Percentiles rank a stretch among this genome's conserved stretches.
phyloP scores from a whole-genome alignment of 495 filamentous ascomycete genomes.

The Penicillium macrosclerotiorum region DNA sequence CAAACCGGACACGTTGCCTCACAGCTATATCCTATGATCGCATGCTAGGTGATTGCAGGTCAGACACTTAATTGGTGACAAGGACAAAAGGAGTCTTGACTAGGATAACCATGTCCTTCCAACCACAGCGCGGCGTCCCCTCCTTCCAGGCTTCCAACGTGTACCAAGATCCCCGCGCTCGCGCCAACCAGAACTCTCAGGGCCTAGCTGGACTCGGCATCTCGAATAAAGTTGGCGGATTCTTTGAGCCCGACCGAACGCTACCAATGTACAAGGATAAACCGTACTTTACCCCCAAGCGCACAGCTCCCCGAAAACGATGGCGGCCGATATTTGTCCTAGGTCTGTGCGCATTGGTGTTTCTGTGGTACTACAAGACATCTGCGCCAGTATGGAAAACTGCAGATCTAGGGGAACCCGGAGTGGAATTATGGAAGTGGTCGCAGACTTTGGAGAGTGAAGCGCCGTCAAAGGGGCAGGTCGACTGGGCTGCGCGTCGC shows the following conservation, averaged over 20 bases:
- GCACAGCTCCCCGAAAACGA: constrained; percentile 36
- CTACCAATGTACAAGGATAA: constrained; percentile 99
- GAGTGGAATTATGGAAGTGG: constrained; percentile 44
- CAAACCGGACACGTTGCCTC: background rate
- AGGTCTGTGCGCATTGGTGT: constrained; percentile 39
- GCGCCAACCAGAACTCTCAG: constrained; percentile 46
- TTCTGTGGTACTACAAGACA: constrained; percentile 41
- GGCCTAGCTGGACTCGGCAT: constrained; percentile 41
- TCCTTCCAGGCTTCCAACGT: constrained; percentile 39
- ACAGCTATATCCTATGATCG: constrained; percentile 6
- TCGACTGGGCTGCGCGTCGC: constrained; percentile 70
- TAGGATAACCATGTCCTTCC: constrained; percentile 19
- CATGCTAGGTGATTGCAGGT: constrained; percentile 5
- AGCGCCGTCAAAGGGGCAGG: constrained; percentile 19
- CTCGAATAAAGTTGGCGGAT: constrained; percentile 45
- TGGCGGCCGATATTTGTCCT: constrained; percentile 26
- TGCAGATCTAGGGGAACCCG: constrained; percentile 20
- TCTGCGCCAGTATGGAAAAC: constrained; percentile 10
- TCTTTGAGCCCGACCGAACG: constrained; percentile 56
- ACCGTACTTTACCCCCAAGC: constrained; percentile 61
- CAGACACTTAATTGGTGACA: background rate
- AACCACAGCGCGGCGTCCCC: constrained; percentile 10
- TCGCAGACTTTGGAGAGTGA: constrained; percentile 33
- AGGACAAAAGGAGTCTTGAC: background rate
- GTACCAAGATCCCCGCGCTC: constrained; percentile 67